Evolutionary conservation across 2,329 filamentous ascomycete species (phyloP).

Genomic region (Stachybotrys chlorohalonatus): DNA sequence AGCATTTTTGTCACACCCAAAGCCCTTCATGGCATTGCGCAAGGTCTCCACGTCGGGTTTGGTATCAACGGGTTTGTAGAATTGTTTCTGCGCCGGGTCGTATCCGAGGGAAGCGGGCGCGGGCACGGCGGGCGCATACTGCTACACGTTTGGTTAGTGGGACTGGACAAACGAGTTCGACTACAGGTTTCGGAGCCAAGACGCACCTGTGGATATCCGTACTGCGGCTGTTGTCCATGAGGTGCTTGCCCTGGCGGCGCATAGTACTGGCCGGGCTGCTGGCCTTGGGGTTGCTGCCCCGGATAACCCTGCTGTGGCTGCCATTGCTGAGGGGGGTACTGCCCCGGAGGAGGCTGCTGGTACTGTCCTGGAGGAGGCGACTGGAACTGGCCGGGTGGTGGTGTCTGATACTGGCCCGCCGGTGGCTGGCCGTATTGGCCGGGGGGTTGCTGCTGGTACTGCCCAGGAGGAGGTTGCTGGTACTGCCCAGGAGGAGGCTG

Average conservation of each 20-base stretch:
- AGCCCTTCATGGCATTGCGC: slow-evolving; percentile 25
- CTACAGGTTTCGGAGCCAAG: not conserved
- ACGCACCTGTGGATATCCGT: slow-evolving; percentile 5
- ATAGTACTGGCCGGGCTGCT: slow-evolving; percentile 9
- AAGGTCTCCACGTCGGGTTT: slow-evolving; percentile 17
- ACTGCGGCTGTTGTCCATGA: slow-evolving; percentile 7
- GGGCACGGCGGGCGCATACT: slow-evolving; percentile 6
- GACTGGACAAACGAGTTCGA: not conserved
- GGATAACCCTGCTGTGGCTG: slow-evolving; percentile 7
- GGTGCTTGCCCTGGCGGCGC: slow-evolving; percentile 2
- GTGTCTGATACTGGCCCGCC: not conserved
- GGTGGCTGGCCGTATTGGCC: not conserved
- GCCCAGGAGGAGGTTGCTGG: not conserved
- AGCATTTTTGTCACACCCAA: slow-evolving; percentile 21
- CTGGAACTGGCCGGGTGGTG: slow-evolving; percentile 4
- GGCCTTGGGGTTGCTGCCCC: slow-evolving; percentile 4
- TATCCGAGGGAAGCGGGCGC: slow-evolving; percentile 19
- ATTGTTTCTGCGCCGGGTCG: slow-evolving; percentile 16
- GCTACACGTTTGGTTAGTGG: not conserved
- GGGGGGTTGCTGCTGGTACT: not conserved
- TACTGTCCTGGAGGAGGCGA: slow-evolving; percentile 2
- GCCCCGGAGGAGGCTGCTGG: not conserved
- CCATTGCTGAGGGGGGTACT: slow-evolving; percentile 19
- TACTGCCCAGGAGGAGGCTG: slow-evolving; percentile 1
- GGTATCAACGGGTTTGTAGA: slow-evolving; percentile 17